Evolutionary conservation across 768 basidiomycete species (phyloP).

Genomic region (Termitomyces sp.): DNA sequence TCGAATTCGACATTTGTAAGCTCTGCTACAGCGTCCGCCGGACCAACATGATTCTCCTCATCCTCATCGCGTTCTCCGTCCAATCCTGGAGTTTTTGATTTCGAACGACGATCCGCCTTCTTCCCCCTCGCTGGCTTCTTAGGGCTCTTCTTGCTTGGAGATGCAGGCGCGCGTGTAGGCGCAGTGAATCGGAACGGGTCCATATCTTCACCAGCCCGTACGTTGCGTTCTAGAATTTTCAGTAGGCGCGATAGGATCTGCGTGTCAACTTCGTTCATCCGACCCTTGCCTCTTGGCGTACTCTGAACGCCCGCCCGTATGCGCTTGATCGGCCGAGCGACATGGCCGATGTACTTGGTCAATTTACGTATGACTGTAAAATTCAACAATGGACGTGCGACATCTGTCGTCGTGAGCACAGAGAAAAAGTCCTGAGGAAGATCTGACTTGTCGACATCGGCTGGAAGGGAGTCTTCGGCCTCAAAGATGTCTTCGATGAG

Average conservation of each 20-base stretch:
- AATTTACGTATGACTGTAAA: constrained; percentile 59
- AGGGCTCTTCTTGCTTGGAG: constrained; percentile 45
- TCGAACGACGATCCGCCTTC: constrained; percentile 33
- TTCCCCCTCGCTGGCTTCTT: constrained; percentile 34
- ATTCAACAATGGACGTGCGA: constrained; percentile 55
- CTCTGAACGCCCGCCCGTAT: constrained; percentile 37
- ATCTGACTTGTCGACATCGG: constrained; percentile 44
- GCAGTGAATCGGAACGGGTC: constrained; percentile 54
- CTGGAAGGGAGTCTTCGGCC: constrained; percentile 65
- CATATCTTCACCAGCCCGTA: constrained; percentile 68
- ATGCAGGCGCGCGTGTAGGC: constrained; percentile 19
- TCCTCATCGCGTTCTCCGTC: constrained; percentile 29
- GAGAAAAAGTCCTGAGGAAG: constrained; percentile 65
- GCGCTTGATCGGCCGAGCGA: constrained; percentile 66
- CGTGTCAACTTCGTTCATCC: constrained; percentile 65
- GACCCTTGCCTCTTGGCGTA: constrained; percentile 46
- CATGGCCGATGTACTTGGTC: constrained; percentile 60
- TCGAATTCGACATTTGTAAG: constrained; percentile 45
- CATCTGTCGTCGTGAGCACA: constrained; percentile 43
- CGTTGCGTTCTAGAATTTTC: constrained; percentile 74
- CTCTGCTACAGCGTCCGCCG: constrained; percentile 13
- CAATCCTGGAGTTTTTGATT: constrained; percentile 33
- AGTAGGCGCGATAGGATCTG: constrained; percentile 57
- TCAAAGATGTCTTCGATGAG: constrained; percentile 84
- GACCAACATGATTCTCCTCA: constrained; percentile 16